Conservation (phyloP, 2,329 filamentous ascomycete species). For the Epichloe sp. region DNA sequence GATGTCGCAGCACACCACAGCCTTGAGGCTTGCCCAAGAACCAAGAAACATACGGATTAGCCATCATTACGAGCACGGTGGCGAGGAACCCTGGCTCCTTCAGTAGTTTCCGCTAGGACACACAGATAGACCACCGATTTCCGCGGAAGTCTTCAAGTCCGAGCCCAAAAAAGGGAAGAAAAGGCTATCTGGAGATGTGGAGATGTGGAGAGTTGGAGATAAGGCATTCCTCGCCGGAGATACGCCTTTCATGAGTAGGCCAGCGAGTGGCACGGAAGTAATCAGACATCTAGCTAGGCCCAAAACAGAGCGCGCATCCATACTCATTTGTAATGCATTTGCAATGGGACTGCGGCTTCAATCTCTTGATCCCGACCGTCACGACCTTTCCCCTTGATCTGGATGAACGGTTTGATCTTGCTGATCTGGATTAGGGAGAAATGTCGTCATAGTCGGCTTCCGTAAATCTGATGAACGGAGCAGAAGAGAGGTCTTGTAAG, state of each 20-base stretch:
- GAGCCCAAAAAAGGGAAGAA: background rate
- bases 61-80: background rate
- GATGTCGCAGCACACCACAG: background rate
- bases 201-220: background rate
- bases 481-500: too few species aligned
- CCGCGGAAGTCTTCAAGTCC: conserved; percentile 4
- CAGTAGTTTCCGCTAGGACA: background rate
- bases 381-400: too few species aligned
- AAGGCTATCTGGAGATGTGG: conserved; percentile 1
- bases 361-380: too few species aligned
- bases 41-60: too few species aligned
- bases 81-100: background rate
- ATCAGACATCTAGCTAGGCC: background rate
- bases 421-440: too few species aligned
- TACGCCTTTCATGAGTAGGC: background rate
- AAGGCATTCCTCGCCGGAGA: background rate
- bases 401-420: too few species aligned
- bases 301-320: background rate
- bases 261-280: background rate
- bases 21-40: background rate
- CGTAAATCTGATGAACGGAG: too few species aligned
- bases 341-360: background rate
- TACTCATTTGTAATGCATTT: background rate
- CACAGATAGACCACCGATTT: background rate
- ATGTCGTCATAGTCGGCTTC: too few species aligned